Evolutionary conservation across 2,329 filamentous ascomycete species (phyloP).

Genomic region (Botrytis deweyae): DNA sequence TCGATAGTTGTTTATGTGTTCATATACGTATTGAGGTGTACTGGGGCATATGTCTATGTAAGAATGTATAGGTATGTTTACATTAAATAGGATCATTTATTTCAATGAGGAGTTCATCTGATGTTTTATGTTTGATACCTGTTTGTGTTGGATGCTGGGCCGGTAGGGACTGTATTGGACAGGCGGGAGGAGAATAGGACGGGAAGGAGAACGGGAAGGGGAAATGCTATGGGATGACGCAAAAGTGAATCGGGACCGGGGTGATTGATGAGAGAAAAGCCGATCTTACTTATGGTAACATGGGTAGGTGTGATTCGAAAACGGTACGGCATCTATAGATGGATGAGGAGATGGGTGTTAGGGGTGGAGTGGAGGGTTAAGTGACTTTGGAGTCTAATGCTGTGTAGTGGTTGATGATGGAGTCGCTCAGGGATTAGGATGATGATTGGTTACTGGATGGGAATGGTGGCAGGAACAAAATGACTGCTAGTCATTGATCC

Average conservation of each 20-base stretch:
- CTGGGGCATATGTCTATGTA: background rate
- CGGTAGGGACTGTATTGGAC: background rate
- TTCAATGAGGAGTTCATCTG: background rate
- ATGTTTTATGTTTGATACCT: background rate
- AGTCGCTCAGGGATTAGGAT: background rate
- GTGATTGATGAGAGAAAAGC: no score
- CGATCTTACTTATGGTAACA: background rate
- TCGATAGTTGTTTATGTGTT: background rate
- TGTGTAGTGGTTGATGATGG: background rate
- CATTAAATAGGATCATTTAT: accelerated
- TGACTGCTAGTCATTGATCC: background rate
- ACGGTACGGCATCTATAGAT: background rate
- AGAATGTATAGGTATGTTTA: background rate
- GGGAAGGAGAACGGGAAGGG: background rate
- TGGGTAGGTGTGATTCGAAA: background rate
- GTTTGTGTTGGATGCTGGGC: background rate
- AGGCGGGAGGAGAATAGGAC: background rate
- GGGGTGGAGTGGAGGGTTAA: background rate
- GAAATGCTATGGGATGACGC: background rate
- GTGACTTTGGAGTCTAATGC: no score
- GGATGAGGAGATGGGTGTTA: background rate
- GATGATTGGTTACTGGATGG: background rate
- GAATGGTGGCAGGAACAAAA: accelerated
- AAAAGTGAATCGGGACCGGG: background rate
- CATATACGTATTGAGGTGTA: background rate